Conservation (phyloP, 805 yeast species). For the Hanseniaspora mollemarum region DNA sequence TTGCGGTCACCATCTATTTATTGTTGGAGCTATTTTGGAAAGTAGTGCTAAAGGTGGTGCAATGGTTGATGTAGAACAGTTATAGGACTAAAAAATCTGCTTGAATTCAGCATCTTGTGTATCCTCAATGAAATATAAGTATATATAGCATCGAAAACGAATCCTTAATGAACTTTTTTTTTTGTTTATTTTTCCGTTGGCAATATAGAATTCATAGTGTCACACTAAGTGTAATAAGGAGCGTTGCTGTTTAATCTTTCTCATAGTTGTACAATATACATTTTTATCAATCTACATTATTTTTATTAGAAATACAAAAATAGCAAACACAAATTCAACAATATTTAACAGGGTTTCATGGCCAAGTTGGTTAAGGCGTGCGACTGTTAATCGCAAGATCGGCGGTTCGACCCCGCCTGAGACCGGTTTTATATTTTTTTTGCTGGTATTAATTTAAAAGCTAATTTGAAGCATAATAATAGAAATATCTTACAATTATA, state of each 20-base stretch:
- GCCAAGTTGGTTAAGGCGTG: constrained; percentile 53
- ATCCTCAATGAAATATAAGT: too few species aligned
- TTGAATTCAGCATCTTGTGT: neutral
- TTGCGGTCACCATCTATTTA: constrained; percentile 87
- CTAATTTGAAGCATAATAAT: too few species aligned
- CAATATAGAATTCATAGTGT: neutral
- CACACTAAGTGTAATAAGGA: too few species aligned
- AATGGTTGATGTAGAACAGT: constrained; percentile 36
- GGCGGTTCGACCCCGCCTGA: constrained; percentile 51
- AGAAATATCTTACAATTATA: too few species aligned
- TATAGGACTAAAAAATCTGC: neutral
- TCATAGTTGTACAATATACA: too few species aligned
- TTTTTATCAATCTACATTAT: too few species aligned
- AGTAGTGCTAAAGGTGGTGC: constrained; percentile 48
- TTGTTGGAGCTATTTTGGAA: constrained; percentile 73
- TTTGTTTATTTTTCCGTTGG: neutral
- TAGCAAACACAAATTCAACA: neutral
- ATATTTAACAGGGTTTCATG: constrained; percentile 33
- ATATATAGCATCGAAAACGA: too few species aligned
- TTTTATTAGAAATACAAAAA: too few species aligned
- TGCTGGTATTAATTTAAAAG: neutral
- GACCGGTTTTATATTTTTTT: constrained; percentile 33
- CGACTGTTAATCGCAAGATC: constrained; percentile 56
- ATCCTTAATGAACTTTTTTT: too few species aligned
- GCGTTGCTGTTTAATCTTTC: too few species aligned